Evolutionary conservation across 23 red algal genomes (phyloP), one percentile per base, ranked within the genome.

Genomic region (Rhodosorus marinus): DNA sequence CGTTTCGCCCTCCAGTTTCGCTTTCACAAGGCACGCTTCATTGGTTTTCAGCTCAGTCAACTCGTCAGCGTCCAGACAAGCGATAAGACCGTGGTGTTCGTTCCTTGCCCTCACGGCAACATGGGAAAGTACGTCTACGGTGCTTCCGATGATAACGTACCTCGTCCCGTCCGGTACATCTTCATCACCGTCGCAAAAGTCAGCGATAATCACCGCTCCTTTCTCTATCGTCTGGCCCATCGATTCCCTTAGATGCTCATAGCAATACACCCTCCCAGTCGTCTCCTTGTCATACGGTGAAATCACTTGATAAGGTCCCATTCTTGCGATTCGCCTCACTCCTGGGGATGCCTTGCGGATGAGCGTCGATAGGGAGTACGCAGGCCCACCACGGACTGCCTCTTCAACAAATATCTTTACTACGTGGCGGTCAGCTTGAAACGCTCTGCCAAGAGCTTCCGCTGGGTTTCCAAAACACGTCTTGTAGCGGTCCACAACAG

Each of bases 101-200:
- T 92, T 92, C 42, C 83, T 58, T 28, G 83, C 83, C 1, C 83
- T 67, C 19, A 92, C 83, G 24, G 83, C 69, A 2, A 79, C 67
- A 33, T 92, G 83, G 14, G 73, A 80, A 32, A 92, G 64, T 19
- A 92, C 68, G 64, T 92, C 83, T 20, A 92, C 72, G 15, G 83
- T 81, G 31, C 59, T 66, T 22, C 72, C 74, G 40, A 79, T 92
- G 14, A 92, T 57, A 11, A 92, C 72, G 41, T 72, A 69, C 1
- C 50, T 60, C 11, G 67, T 62, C 24, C 74, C 74, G 20, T 66
- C 60, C 14, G 83, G 83, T n/a, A 92, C 74, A 46, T 92, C 83
- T 53, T 92, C 83, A 24, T 78, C 74, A 3, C 83, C 83, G 6
- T 68, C 66, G 69, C 74, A 80, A 34, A 32, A 41, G 29, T 73